These are phyloP conservation scores for Cyclanthera cordifolia DNA, from an alignment of 306 rosid species.

Conservation along the genomic window DNA sequence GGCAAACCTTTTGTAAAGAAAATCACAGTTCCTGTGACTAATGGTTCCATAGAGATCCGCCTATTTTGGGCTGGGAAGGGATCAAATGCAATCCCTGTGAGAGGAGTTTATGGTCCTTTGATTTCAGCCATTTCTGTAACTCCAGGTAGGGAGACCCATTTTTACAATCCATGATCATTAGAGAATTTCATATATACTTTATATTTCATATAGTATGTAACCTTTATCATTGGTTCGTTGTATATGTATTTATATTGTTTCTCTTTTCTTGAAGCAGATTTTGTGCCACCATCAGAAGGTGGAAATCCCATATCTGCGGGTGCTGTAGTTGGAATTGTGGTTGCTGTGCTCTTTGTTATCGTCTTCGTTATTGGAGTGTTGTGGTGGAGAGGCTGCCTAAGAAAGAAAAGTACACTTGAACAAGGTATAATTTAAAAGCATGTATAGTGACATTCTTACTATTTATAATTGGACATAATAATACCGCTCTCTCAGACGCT, in stretches of 20 bases:
- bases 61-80: conserved; percentile 42
- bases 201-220: background rate
- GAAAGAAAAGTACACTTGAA: conserved; percentile 16
- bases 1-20: conserved; percentile 5
- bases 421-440: conserved; percentile 21
- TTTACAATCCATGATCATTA: background rate
- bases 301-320: conserved; percentile 14
- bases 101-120: conserved; percentile 38
- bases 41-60: conserved; percentile 25
- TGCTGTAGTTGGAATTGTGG: conserved; percentile 23
- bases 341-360: conserved; percentile 16
- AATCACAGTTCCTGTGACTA: background rate
- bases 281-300: conserved; percentile 14
- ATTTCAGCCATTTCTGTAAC: conserved; percentile 30
- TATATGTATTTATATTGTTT: background rate
- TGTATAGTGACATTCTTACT: background rate
- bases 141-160: conserved; percentile 16
- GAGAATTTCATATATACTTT: background rate
- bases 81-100: conserved; percentile 17
- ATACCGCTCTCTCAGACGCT: background rate
- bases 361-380: conserved; percentile 16
- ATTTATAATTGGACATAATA: background rate
- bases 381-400: conserved; percentile 22
- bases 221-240: background rate
- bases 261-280: conserved; percentile 14